Evolutionary conservation across 331 rosid species (phyloP).

Genomic region (Pyrus hybrid): DNA sequence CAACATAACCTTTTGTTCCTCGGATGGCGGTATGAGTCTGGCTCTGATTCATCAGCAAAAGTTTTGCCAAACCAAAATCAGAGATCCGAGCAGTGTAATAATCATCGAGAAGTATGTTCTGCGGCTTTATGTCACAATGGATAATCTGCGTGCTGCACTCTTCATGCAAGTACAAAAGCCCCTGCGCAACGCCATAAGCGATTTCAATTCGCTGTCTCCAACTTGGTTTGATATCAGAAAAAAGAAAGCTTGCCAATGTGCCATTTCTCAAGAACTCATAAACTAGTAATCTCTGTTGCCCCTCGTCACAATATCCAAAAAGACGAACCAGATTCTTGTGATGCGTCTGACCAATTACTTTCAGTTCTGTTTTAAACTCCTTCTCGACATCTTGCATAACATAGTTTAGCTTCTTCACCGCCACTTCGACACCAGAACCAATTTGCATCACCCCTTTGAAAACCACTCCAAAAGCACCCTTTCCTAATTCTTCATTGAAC

Average conservation of each 20-base stretch:
- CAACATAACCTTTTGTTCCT: slow-evolving; percentile 28
- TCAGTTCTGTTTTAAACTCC: slow-evolving; percentile 9
- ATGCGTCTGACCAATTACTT: slow-evolving; percentile 2
- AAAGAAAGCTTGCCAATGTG: slow-evolving; percentile 8
- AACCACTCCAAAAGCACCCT: background rate
- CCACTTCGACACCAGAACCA: background rate
- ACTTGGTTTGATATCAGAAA: background rate
- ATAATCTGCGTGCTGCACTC: slow-evolving; percentile 20
- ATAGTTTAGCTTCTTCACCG: slow-evolving; percentile 5
- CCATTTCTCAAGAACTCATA: slow-evolving; percentile 9
- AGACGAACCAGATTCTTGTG: slow-evolving; percentile 9
- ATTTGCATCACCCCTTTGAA: slow-evolving; percentile 11
- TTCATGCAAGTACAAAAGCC: slow-evolving; percentile 13
- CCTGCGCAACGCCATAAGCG: background rate
- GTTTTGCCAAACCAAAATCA: slow-evolving; percentile 30
- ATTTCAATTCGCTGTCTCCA: background rate
- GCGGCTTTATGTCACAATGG: slow-evolving; percentile 31
- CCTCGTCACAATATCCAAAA: slow-evolving; percentile 9
- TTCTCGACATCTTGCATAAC: background rate
- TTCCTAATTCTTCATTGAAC: slow-evolving; percentile 23
- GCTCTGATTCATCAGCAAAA: slow-evolving; percentile 13
- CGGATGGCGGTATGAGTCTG: slow-evolving; percentile 18
- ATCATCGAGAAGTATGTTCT: slow-evolving; percentile 27
- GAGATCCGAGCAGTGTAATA: slow-evolving; percentile 11
- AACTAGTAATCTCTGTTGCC: background rate